A percentile compares a stretch with the other conserved stretches of the same genome.
Evolutionary conservation across 2,329 filamentous ascomycete species (phyloP).

Genomic region (Xylaria polymorpha): DNA sequence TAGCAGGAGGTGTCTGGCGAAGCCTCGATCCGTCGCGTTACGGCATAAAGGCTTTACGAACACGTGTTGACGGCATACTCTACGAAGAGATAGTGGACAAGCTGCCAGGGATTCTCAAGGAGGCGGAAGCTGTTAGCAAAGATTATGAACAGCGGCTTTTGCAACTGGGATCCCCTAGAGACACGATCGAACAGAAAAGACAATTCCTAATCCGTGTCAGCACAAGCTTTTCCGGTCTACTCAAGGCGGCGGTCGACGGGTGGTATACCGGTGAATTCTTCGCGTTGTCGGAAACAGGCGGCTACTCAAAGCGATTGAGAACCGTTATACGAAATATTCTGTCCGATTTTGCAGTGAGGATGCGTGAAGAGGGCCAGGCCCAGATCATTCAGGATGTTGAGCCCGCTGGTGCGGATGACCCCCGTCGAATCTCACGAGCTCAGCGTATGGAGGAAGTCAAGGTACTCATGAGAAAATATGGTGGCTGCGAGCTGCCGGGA

Average conservation of each 20-base stretch:
- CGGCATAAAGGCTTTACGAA: background rate
- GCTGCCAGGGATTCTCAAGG: background rate
- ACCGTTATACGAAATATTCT: slow-evolving; percentile 45
- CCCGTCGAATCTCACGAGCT: background rate
- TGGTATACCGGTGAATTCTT: slow-evolving; percentile 46
- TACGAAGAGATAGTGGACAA: background rate
- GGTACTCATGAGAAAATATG: slow-evolving; percentile 15
- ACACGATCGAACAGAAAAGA: slow-evolving; percentile 39
- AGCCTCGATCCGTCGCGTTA: background rate
- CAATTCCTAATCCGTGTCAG: slow-evolving; percentile 46
- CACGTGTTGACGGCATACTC: background rate
- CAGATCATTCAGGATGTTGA: slow-evolving; percentile 17
- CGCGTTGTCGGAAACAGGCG: slow-evolving; percentile 28
- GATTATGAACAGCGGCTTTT: background rate
- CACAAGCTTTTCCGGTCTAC: slow-evolving; percentile 42
- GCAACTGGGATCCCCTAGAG: background rate
- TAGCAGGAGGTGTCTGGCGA: background rate
- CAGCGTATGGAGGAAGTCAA: background rate
- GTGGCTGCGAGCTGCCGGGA: slow-evolving; percentile 50
- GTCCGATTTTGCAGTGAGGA: slow-evolving; percentile 39
- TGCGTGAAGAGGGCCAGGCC: slow-evolving; percentile 41
- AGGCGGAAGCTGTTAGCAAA: background rate
- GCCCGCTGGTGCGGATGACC: background rate
- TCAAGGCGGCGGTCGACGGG: slow-evolving; percentile 46
- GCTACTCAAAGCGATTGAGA: slow-evolving; percentile 40